Base-by-base conservation (phyloP, 495 filamentous ascomycete genomes). In the Immersiella caudata region DNA sequence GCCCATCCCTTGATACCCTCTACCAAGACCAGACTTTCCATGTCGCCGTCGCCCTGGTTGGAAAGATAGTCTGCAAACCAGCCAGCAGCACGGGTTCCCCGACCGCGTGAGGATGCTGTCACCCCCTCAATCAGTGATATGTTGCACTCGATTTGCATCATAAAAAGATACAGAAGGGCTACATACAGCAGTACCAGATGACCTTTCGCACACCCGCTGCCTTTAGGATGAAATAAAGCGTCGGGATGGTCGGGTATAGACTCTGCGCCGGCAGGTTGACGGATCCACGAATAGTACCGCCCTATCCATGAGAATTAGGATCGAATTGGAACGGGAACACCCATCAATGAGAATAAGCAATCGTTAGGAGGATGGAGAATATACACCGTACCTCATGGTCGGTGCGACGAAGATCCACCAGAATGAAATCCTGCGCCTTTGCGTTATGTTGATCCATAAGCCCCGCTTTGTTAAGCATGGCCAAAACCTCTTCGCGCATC, bases 261-360 rank as follows among this genome's bases (percentile, higher is more conserved):
- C 81, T 88, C 69, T 92, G 89, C 0, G 89, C 89, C 0, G 90
- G 90, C 5, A 93, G 82, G 72, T 92, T 93, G 74, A 93, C 78
- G 7, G 89, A 90, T 11, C 83, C 83, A 35, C 76, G 80, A 61
- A 93, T 90, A 0, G 88, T 90, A 21, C 90, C 90, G 33, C 90
- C 90, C 35, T 33, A n/a, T n/a, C n/a, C n/a, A n/a, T n/a, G n/a
- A n/a, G n/a, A n/a, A n/a, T n/a, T n/a, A n/a, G n/a, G n/a, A n/a
- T n/a, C n/a, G n/a, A n/a, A n/a, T n/a, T n/a, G n/a, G n/a, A n/a
- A n/a, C n/a, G n/a, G n/a, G n/a, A n/a, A n/a, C n/a, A n/a, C n/a
- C n/a, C n/a, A n/a, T n/a, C n/a, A n/a, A n/a, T n/a, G n/a, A n/a
- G n/a, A n/a, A n/a, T n/a, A n/a, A n/a, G n/a, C n/a, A n/a, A n/a